Percentiles rank a stretch among this genome's conserved stretches.
Evolutionary conservation across 768 basidiomycete species (phyloP).

Genomic region (Kwoniella dejecticola): DNA sequence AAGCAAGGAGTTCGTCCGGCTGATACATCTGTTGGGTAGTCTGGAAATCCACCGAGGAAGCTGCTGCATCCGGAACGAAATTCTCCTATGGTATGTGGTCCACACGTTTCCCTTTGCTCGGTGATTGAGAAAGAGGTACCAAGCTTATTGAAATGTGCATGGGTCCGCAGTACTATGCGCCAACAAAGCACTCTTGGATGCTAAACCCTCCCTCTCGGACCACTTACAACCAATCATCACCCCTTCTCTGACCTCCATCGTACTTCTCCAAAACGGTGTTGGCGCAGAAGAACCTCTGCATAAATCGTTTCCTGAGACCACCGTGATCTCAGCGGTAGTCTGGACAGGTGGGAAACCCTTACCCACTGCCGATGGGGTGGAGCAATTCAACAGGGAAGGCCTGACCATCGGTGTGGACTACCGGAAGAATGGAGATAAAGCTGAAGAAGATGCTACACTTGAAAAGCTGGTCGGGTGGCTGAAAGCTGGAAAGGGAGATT

Average conservation of each 20-base stretch:
- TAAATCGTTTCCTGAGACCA: constrained; percentile 41
- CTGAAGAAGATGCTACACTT: constrained; percentile 40
- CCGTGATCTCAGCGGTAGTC: constrained; percentile 53
- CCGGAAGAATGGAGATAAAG: constrained; percentile 16
- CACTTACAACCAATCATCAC: constrained; percentile 41
- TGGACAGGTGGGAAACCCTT: constrained; percentile 49
- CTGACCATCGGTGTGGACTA: constrained; percentile 54
- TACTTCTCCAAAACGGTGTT: constrained; percentile 53
- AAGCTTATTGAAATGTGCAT: too few relatives aligned
- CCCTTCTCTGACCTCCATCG: constrained; percentile 37
- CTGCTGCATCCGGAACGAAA: constrained; percentile 35
- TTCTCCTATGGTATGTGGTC: constrained; percentile 41
- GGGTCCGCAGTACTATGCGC: constrained; percentile 40
- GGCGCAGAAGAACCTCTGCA: constrained; percentile 52
- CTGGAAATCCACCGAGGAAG: constrained; percentile 45
- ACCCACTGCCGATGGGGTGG: constrained; percentile 31
- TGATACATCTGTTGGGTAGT: too few relatives aligned
- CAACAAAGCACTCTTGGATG: constrained; percentile 53
- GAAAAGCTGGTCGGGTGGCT: constrained; percentile 37
- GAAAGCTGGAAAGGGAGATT: constrained; percentile 40
- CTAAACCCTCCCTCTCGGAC: constrained; percentile 47
- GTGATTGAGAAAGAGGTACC: too few relatives aligned
- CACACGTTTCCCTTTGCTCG: too few relatives aligned
- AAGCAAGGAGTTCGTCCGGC: too few relatives aligned
- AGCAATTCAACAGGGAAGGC: constrained; percentile 51